Evolutionary conservation across 495 filamentous ascomycete species (phyloP).

Genomic region (Penicillium robsamsonii): DNA sequence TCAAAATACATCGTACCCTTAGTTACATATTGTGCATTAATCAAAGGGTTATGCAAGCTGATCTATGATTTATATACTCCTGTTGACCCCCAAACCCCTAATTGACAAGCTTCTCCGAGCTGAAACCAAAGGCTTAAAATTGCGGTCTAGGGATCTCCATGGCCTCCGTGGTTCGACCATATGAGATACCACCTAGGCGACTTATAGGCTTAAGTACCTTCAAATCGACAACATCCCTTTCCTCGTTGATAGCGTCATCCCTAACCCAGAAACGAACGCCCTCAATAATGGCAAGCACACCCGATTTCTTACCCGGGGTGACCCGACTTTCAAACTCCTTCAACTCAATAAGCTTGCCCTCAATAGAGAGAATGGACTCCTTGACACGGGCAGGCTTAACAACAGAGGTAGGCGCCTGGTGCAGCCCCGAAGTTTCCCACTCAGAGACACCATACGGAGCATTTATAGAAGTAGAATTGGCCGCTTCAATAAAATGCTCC

Average conservation of each 20-base stretch:
- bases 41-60: background rate
- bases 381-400: constrained; percentile 73
- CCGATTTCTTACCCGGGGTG: constrained; percentile 67
- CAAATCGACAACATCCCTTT: constrained; percentile 68
- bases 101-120: background rate
- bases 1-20: no score
- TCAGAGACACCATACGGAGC: constrained; percentile 76
- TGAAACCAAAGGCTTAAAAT: constrained; percentile 18
- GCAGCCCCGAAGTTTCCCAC: constrained; percentile 77
- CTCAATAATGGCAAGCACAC: constrained; percentile 76
- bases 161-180: constrained; percentile 66
- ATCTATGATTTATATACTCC: background rate
- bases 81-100: background rate
- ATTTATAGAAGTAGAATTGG: constrained; percentile 76
- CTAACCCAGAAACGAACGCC: constrained; percentile 85
- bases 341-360: constrained; percentile 70
- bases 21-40: background rate
- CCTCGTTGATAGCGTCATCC: constrained; percentile 83
- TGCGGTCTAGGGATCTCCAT: constrained; percentile 73
- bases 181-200: constrained; percentile 81
- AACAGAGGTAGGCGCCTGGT: constrained; percentile 61
- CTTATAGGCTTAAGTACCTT: constrained; percentile 69
- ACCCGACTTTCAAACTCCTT: constrained; percentile 72
- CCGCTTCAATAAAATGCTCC: constrained; percentile 84
- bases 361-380: constrained; percentile 79